These are phyloP conservation scores for Triangularia setosa DNA, from an alignment of 2,329 filamentous ascomycete genomes.

Conservation along the genomic window DNA sequence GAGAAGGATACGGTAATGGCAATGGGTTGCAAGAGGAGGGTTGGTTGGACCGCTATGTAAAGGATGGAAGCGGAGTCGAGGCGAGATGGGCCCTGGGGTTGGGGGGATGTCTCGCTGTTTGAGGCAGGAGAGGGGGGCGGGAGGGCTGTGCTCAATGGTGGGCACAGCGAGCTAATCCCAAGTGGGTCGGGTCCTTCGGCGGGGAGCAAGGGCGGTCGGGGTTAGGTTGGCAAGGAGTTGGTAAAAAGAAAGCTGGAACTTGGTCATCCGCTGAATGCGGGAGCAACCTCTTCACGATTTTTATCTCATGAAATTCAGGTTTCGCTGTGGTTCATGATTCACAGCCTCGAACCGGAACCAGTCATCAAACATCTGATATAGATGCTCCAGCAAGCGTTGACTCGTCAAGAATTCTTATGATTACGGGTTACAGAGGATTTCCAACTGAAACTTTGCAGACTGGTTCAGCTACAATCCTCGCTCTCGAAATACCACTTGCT, in stretches of 20 bases:
- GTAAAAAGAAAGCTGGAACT: not conserved
- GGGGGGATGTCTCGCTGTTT: slow-evolving; percentile 3
- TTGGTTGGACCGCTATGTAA: not conserved
- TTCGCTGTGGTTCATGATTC: not conserved
- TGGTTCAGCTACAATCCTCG: slow-evolving; percentile 1
- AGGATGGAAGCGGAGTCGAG: slow-evolving; percentile 4
- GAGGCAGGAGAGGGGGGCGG: slow-evolving; percentile 4
- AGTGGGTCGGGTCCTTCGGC: not conserved
- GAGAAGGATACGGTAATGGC: slow-evolving; percentile 4
- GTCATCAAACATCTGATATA: not conserved
- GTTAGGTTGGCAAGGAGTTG: not conserved
- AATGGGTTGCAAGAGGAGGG: slow-evolving; percentile 15
- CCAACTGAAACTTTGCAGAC: slow-evolving; percentile 5
- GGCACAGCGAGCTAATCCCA: not conserved
- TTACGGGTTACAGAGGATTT: not conserved
- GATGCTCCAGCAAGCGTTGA: too few species aligned
- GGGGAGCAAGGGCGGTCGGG: not conserved
- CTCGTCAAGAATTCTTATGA: not conserved
- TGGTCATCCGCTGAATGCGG: not conserved
- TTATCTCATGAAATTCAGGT: not conserved
- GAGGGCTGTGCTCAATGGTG: not conserved
- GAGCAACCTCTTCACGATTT: not conserved
- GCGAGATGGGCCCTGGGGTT: not conserved
- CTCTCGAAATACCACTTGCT: not conserved
- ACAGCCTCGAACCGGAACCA: not conserved